These are phyloP conservation scores for Melaleuca quinquenervia DNA, from an alignment of 345 rosid genomes.

Conservation along the genomic window DNA sequence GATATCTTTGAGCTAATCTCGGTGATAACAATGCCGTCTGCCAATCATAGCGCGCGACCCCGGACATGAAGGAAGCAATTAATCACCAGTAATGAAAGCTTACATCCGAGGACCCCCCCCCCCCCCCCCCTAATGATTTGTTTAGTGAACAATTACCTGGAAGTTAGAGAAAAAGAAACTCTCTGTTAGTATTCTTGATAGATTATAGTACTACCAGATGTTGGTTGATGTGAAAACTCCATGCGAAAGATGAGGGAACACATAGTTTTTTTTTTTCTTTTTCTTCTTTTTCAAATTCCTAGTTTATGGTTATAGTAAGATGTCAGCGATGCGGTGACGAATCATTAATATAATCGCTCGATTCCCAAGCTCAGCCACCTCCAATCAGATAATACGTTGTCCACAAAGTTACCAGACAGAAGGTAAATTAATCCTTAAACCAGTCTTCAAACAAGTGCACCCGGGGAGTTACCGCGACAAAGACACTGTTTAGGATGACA, in stretches of 20 bases:
- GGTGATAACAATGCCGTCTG: constrained; percentile 1
- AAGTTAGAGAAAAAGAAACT: neutral
- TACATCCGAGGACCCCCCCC: constrained; percentile 1
- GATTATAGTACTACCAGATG: neutral
- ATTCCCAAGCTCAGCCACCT: neutral
- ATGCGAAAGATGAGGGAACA: neutral
- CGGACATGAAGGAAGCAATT: constrained; percentile 1
- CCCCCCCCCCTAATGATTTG: neutral
- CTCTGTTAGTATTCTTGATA: neutral
- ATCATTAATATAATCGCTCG: neutral
- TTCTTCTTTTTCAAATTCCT: neutral
- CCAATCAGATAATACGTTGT: neutral
- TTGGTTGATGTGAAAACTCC: neutral
- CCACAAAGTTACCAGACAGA: neutral
- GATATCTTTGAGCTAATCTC: neutral
- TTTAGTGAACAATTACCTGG: neutral
- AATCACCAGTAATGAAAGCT: neutral
- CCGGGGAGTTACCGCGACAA: neutral
- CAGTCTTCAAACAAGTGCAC: neutral
- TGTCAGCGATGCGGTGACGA: neutral
- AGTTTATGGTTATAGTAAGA: neutral
- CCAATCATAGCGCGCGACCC: neutral
- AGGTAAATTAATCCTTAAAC: neutral
- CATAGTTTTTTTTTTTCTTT: neutral
- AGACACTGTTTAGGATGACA: neutral